Evolutionary conservation across 192 early-diverging fungal species (phyloP).

Genomic region (Backusella macrospora): DNA sequence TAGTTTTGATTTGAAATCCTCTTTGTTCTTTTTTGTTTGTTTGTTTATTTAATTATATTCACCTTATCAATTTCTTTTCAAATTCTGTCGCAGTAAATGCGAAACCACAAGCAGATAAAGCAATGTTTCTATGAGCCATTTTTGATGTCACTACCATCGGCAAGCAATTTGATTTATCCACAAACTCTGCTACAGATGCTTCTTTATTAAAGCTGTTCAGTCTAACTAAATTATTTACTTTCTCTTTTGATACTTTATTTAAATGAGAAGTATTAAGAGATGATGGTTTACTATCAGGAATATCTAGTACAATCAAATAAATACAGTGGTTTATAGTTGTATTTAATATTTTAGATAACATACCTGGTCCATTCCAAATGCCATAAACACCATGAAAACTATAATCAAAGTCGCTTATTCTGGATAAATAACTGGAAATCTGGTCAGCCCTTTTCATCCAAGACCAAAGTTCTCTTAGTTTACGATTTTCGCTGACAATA

Average conservation of each 20-base stretch:
- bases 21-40: slow-evolving; percentile 11
- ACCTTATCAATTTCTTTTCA: slow-evolving; percentile 50
- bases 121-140: slow-evolving; percentile 48
- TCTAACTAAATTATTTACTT: background rate
- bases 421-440: slow-evolving; percentile 42
- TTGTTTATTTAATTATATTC: slow-evolving; percentile 34
- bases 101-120: slow-evolving; percentile 54
- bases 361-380: slow-evolving; percentile 40
- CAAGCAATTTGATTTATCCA: slow-evolving; percentile 12
- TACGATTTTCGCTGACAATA: slow-evolving; percentile 52
- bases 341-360: background rate
- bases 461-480: slow-evolving; percentile 52
- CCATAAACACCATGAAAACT: slow-evolving; percentile 57
- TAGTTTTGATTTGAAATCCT: background rate
- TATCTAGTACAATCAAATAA: background rate
- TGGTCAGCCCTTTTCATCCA: slow-evolving; percentile 53
- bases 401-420: slow-evolving; percentile 54
- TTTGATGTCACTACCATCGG: slow-evolving; percentile 49
- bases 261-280: slow-evolving; percentile 21
- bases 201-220: background rate
- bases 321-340: background rate
- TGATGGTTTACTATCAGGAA: slow-evolving; percentile 1
- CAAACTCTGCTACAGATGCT: background rate
- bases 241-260: background rate
- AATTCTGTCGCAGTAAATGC: slow-evolving; percentile 49